phyloP scores from a whole-genome alignment of 495 filamentous ascomycete species.

The Melanomma pulvis-pyrius region DNA sequence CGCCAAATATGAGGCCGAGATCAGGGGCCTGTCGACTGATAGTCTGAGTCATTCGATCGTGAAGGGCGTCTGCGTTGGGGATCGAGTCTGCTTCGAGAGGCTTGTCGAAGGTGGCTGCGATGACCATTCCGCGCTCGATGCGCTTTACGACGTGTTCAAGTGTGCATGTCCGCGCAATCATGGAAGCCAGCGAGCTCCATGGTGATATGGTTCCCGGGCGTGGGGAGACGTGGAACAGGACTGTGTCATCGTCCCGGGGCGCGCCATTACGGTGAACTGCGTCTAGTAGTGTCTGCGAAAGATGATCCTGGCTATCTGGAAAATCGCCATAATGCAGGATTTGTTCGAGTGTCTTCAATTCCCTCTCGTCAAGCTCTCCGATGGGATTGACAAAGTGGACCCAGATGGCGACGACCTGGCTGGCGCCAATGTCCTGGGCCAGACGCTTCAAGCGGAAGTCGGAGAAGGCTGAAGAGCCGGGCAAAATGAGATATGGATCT shows the following conservation, averaged over 20 bases:
- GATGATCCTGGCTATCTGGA: constrained; percentile 45
- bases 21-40: constrained; percentile 67
- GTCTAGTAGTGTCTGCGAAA: constrained; percentile 43
- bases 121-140: constrained; percentile 82
- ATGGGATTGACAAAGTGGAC: constrained; percentile 62
- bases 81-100: constrained; percentile 53
- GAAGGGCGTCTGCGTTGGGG: constrained; percentile 69
- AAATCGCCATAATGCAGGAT: constrained; percentile 66
- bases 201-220: constrained; percentile 85
- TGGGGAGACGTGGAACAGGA: constrained; percentile 70
- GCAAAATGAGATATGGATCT: constrained; percentile 37
- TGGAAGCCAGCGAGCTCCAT: constrained; percentile 96
- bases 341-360: constrained; percentile 58
- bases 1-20: constrained; percentile 75
- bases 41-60: constrained; percentile 92
- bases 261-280: constrained; percentile 43
- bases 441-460: constrained; percentile 47
- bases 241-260: constrained; percentile 48
- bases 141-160: constrained; percentile 71
- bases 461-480: constrained; percentile 46
- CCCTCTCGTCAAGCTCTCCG: constrained; percentile 38
- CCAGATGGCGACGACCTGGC: constrained; percentile 63
- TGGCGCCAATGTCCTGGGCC: constrained; percentile 52
- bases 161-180: constrained; percentile 90
- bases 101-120: constrained; percentile 64